Conservation (phyloP, 2,329 filamentous ascomycete genomes). For the Byssoonygena ceratinophila region DNA sequence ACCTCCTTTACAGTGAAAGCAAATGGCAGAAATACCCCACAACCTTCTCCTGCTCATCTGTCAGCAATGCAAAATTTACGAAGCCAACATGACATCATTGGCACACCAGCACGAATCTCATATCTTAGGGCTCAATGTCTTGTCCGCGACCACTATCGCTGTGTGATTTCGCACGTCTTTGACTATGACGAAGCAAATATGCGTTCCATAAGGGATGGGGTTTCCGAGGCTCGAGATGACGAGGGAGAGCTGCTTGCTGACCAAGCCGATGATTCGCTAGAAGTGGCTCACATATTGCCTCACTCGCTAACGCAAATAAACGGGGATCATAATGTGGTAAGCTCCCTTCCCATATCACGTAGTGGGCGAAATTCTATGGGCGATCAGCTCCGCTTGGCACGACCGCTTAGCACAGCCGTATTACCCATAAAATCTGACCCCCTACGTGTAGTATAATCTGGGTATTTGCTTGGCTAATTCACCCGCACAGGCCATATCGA, state of each 20-base stretch:
- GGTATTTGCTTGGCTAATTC: not conserved
- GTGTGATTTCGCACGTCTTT: constrained; percentile 18
- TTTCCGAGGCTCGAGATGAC: constrained; percentile 12
- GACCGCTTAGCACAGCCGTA: too few species aligned
- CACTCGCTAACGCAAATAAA: constrained; percentile 15
- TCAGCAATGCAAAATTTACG: constrained; percentile 13
- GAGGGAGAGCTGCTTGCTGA: constrained; percentile 15
- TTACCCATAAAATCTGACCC: too few species aligned
- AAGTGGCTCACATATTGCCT: constrained; percentile 19
- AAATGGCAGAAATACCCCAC: constrained; percentile 15
- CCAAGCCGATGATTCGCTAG: constrained; percentile 11
- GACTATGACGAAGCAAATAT: constrained; percentile 14
- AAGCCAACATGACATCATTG: constrained; percentile 4
- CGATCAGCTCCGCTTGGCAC: too few species aligned
- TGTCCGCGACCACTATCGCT: constrained; percentile 16
- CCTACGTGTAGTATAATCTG: too few species aligned
- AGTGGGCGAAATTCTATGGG: too few species aligned
- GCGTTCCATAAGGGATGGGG: constrained; percentile 8
- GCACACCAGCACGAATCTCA: constrained; percentile 13
- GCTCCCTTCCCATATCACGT: not conserved
- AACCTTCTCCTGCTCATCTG: constrained; percentile 16
- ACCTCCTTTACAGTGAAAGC: constrained; percentile 14
- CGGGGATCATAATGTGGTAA: not conserved
- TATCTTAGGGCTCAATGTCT: constrained; percentile 12
- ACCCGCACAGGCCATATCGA: constrained; percentile 19